A percentile compares a stretch with the other conserved stretches of the same genome.
phyloP scores from a whole-genome alignment of 179 eudicot genomes.

The Actinidia arguta region DNA sequence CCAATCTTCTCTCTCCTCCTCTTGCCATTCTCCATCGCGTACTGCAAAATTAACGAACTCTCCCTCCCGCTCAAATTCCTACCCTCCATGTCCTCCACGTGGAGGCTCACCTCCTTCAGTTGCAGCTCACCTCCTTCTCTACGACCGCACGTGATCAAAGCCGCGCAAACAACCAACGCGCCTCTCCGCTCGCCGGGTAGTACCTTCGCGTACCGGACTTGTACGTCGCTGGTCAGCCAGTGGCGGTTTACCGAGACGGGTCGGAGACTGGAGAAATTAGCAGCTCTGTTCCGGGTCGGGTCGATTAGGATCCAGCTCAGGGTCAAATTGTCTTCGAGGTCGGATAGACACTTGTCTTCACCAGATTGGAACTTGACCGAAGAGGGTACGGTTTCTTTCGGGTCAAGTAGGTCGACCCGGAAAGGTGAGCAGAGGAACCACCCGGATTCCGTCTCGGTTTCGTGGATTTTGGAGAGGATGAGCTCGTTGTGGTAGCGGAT shows the following conservation, averaged over 20 bases:
- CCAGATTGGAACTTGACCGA: constrained; percentile 28
- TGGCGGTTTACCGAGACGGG: constrained; percentile 55
- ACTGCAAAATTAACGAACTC: constrained; percentile 49
- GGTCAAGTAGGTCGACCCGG: constrained; percentile 58
- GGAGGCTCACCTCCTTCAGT: constrained; percentile 50
- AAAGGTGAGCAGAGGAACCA: constrained; percentile 72
- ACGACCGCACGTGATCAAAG: constrained; percentile 49
- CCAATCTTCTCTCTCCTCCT: constrained; percentile 28
- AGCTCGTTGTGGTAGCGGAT: constrained; percentile 42
- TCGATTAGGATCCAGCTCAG: constrained; percentile 81
- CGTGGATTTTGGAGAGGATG: constrained; percentile 50
- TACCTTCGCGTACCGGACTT: constrained; percentile 46
- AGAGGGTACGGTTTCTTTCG: constrained; percentile 42
- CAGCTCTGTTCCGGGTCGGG: constrained; percentile 51
- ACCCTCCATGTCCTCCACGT: constrained; percentile 55
- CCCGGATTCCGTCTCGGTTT: constrained; percentile 43
- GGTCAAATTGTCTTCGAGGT: constrained; percentile 38
- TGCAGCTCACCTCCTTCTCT: constrained; percentile 35
- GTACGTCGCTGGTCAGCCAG: constrained; percentile 55
- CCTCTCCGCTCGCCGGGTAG: constrained; percentile 20
- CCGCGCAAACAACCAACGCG: constrained; percentile 47
- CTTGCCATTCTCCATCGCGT: constrained; percentile 44
- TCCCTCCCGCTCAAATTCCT: constrained; percentile 48
- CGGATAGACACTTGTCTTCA: constrained; percentile 19
- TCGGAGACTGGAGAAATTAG: constrained; percentile 48